A percentile compares a stretch with the other conserved stretches of the same genome.
Conservation (phyloP, 2,329 filamentous ascomycete genomes). For the Corniculantispora saksenae region DNA sequence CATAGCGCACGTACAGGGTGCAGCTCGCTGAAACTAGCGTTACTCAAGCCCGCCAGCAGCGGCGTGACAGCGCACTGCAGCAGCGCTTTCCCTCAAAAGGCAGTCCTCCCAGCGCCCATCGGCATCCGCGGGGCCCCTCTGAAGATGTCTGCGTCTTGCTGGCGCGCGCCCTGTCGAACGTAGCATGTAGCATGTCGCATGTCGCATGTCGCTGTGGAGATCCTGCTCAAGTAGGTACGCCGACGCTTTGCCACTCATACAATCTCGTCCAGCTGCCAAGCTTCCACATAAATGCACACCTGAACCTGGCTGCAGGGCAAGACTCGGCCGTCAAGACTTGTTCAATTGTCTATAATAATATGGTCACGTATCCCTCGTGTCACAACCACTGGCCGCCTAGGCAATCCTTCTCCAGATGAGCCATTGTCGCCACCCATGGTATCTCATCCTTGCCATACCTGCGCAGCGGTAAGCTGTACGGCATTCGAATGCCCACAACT, state of each 20-base stretch:
- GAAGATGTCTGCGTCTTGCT: background rate
- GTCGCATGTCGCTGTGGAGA: background rate
- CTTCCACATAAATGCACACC: background rate
- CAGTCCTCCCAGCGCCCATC: background rate
- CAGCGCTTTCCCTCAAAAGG: background rate
- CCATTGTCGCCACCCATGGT: constrained; percentile 74
- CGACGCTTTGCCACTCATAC: background rate
- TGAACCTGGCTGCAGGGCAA: too few species aligned
- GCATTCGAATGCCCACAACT: constrained; percentile 72
- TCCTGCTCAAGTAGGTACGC: background rate
- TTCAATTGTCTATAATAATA: background rate
- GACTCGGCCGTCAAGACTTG: too few species aligned
- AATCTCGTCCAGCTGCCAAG: background rate
- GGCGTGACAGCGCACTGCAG: background rate
- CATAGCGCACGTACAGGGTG: too few species aligned
- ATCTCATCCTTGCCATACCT: constrained; percentile 63
- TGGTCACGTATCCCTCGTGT: background rate
- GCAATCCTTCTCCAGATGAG: constrained; percentile 64
- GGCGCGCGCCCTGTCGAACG: constrained; percentile 2
- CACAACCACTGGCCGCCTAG: constrained; percentile 44
- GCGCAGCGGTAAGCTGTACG: constrained; percentile 77
- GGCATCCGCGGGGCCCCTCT: constrained; percentile 1
- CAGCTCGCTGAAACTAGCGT: background rate
- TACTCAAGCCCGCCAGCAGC: background rate
- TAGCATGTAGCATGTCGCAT: too few species aligned